Evolutionary conservation across 208 protist genomes (phyloP), one percentile per base, ranked within the genome.

Genomic region (Leishmania guyanensis): DNA sequence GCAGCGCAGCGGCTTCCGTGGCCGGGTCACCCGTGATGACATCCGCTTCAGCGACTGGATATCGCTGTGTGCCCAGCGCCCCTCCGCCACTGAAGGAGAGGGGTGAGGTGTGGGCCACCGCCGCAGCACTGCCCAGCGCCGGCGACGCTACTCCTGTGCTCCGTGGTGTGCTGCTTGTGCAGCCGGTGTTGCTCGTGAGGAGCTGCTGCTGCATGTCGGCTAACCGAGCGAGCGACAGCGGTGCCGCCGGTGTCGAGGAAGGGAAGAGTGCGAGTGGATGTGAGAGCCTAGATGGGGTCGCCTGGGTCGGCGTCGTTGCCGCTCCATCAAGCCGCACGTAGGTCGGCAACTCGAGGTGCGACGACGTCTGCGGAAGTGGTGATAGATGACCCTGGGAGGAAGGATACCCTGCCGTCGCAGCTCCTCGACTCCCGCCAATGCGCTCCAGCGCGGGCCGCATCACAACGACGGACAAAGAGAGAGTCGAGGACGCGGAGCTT

Each of bases 401-500:
- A 22, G 74, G 12, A 2, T 22, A 50, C 53, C 46, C 1, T 16
- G 29, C 29, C 8, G 74, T 5, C 10, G 53, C 56, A 10, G 9
- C 53, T 1, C 16, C 46, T 36, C 54, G 22, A 5, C 22, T 39
- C 26, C 26, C 58, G 26, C 58, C 50, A 0, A 53, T 58, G n/a
- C 82, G 77, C 64, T 79, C 72, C 43, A 85, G 58, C 9, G 82
- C 43, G n/a, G 82, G 82, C n/a, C 70, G 77, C 77, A 85, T 54
- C 60, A 85, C 73, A 2, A 85, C 82, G 14, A 85, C 72, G 12
- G 82, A 79, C 64, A 43, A 50, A 1, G 82, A 84, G 3, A 56
- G 69, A 16, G 65, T 77, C n/a, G 53, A 73, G 16, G 75, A 64
- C 3, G 46, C 46, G 10, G 75, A 29, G 43, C 73, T 60, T 22